Percentiles rank a stretch among this genome's conserved stretches.
These are phyloP conservation scores for Eutrema japonicum DNA, from an alignment of 345 rosid species.

Conservation along the genomic window DNA sequence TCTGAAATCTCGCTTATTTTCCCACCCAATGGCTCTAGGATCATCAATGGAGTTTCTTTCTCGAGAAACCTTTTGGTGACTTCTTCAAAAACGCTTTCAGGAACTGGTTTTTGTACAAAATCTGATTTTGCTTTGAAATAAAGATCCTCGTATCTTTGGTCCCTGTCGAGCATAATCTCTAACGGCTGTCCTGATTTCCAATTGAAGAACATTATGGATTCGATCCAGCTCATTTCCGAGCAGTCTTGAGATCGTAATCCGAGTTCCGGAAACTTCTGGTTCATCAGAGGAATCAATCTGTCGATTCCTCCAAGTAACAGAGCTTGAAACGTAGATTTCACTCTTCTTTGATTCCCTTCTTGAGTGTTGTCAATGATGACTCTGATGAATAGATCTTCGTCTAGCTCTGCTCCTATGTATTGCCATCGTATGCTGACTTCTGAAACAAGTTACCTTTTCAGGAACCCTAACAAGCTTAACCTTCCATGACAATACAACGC, in stretches of 20 bases:
- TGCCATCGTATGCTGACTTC: conserved; percentile 43
- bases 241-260: conserved; percentile 48
- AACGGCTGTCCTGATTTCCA: conserved; percentile 46
- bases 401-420: conserved; percentile 33
- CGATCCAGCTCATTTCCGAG: conserved; percentile 55
- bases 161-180: conserved; percentile 46
- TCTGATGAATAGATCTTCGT: conserved; percentile 57
- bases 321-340: conserved; percentile 36
- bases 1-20: conserved; percentile 29
- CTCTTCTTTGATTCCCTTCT: conserved; percentile 37
- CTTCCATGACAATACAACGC: conserved; percentile 48
- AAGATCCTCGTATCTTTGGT: conserved; percentile 23
- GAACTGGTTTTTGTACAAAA: conserved; percentile 53
- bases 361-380: conserved; percentile 26
- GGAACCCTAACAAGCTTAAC: conserved; percentile 48
- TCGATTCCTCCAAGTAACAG: conserved; percentile 53
- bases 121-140: conserved; percentile 71
- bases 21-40: conserved; percentile 45
- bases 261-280: conserved; percentile 49
- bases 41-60: conserved; percentile 40
- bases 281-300: conserved; percentile 44
- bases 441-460: conserved; percentile 47
- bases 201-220: conserved; percentile 49
- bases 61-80: conserved; percentile 47
- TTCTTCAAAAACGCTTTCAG: conserved; percentile 40